These are phyloP conservation scores for Rosa multiflora DNA, from an alignment of 306 rosid genomes.

Conservation along the genomic window DNA sequence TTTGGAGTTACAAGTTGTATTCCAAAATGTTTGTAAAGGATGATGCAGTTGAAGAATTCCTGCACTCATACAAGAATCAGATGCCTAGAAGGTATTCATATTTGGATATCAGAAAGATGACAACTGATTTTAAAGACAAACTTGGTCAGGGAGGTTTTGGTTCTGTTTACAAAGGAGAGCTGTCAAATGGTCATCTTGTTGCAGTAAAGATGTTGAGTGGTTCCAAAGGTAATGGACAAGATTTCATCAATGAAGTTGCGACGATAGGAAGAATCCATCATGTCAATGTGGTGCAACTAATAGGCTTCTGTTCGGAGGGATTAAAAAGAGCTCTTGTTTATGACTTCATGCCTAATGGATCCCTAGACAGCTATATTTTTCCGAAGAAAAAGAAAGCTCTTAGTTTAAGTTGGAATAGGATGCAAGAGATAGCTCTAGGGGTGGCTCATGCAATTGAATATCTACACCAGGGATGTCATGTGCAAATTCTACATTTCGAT, in stretches of 20 bases:
- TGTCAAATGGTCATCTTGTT: conserved; percentile 1
- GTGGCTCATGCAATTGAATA: conserved; percentile 13
- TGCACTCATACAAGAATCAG: background rate
- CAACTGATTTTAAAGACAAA: background rate
- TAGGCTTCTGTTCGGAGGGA: conserved; percentile 4
- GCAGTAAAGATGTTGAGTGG: conserved; percentile 13
- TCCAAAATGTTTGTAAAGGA: background rate
- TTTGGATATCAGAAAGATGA: background rate
- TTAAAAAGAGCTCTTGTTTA: conserved; percentile 15
- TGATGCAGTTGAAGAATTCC: background rate
- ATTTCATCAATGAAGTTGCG: conserved; percentile 16
- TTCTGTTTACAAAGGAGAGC: conserved; percentile 14
- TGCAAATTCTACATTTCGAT: conserved; percentile 19
- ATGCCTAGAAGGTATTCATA: background rate
- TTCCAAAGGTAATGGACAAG: conserved; percentile 13
- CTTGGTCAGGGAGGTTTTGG: conserved; percentile 12
- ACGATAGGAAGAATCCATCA: conserved; percentile 12
- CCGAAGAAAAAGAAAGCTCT: background rate
- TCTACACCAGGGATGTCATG: conserved; percentile 18
- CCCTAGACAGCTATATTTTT: conserved; percentile 5
- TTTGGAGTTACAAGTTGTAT: conserved; percentile 4
- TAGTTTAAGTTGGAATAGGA: background rate
- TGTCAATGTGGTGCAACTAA: background rate
- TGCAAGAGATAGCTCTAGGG: conserved; percentile 5
- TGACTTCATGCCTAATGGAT: conserved; percentile 19